Evolutionary conservation across 202 grass and related monocot genomes (phyloP), one percentile per base, ranked within the genome.

Genomic region (Sporobolus alterniflorus): DNA sequence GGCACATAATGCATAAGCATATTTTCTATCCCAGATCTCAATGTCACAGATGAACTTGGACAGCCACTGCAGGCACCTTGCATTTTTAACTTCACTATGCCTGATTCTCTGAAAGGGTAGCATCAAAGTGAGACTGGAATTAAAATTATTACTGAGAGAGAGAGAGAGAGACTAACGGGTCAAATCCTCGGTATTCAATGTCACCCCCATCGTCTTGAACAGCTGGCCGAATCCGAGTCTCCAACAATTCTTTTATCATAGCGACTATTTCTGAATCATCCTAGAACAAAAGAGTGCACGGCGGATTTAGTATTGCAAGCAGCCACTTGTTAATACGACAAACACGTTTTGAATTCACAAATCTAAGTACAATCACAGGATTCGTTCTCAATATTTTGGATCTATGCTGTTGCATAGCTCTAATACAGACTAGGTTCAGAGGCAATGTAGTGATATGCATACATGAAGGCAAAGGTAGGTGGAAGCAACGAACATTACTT

Each of bases 1-100:
- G 96, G 91, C 4, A 99, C 91, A 91, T 99, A 99, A 87, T 99
- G 96, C 93, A 91, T 99, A 61, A 99, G 93, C 96, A 99, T 99
- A 79, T 99, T 99, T 77, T 99, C 96, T 71, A 99, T 99, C 64
- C 96, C 96, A 65, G 93, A 96, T 81, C 96, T 99, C 85, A 99
- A 85, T 5, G 96, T 99, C 36, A 96, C 93, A 13, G 96, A 94
- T 17, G 96, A 99, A 86, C 96, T 99, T 20, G 96, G 96, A 79
- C 96, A 96, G 36, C 96, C 96, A 1, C 96, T 99, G 81, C 96
- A 99, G 52, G 96, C 93, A 44, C 96, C 96, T 93, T 99, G 96
- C 96, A 99, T 96, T 84, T 82, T 92, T 83, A 99, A 77, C 88
- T 96, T 99, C 71, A 99, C 96, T 65, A 94, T 67, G 30, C 96